Evolutionary conservation across 1,284 basidiomycete genomes (phyloP).

Genomic region (Austroboletus rostrupii): DNA sequence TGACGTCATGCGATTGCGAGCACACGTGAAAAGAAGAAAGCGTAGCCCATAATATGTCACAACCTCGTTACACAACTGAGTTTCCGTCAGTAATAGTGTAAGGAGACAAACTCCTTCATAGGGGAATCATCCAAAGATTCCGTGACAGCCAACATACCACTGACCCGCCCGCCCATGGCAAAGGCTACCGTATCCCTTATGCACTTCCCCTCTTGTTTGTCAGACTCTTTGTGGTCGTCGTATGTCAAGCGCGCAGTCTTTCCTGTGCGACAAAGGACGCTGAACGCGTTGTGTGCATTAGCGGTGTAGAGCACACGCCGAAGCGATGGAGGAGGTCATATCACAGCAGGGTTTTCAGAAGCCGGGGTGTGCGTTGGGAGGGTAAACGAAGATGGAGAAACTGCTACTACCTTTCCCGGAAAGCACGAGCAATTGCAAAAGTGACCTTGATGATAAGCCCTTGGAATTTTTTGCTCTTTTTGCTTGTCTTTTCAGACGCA

Average conservation of each 20-base stretch:
- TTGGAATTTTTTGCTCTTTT: constrained; percentile 39
- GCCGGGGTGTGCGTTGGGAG: constrained; percentile 16
- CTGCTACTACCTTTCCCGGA: constrained; percentile 52
- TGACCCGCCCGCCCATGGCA: constrained; percentile 97
- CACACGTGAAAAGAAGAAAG: constrained; percentile 16
- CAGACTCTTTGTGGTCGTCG: constrained; percentile 98
- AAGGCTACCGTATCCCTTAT: constrained; percentile 98
- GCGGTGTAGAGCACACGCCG: constrained; percentile 90
- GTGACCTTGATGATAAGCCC: constrained; percentile 44
- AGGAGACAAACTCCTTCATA: constrained; percentile 99
- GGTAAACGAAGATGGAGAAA: constrained; percentile 30
- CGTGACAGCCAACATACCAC: constrained; percentile 95
- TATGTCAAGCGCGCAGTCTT: constrained; percentile 93
- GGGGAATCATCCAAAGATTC: constrained; percentile 93
- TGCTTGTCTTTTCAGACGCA: constrained; percentile 31
- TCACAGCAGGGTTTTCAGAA: constrained; percentile 21
- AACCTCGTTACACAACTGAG: constrained; percentile 84
- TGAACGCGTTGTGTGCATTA: constrained; percentile 93
- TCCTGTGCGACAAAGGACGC: constrained; percentile 85
- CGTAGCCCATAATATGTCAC: constrained; percentile 96
- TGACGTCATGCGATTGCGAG: constrained; percentile 9
- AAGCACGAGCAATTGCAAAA: constrained; percentile 56
- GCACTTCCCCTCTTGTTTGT: constrained; percentile 94
- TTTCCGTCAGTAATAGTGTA: constrained; percentile 99
- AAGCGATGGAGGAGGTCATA: constrained; percentile 45